These are phyloP conservation scores for Lasiodiplodia sp. DNA, from an alignment of 2,329 filamentous ascomycete species.

Conservation along the genomic window DNA sequence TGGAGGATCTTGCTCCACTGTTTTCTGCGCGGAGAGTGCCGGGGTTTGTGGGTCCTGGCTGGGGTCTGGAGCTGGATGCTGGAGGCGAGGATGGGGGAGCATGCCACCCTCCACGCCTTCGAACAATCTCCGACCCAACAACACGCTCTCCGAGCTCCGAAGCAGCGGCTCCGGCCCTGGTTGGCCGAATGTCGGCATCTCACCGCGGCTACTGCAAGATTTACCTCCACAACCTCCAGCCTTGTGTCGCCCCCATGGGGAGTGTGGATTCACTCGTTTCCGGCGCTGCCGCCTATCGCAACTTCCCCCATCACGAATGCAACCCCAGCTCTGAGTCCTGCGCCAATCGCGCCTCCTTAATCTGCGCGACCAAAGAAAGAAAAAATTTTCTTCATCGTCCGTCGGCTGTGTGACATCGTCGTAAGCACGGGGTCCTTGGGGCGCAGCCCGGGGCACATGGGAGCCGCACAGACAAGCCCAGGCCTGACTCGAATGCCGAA, in stretches of 20 bases:
- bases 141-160: neutral
- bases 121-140: slow-evolving; percentile 1
- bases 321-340: neutral
- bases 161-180: neutral
- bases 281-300: slow-evolving; percentile 13
- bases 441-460: neutral
- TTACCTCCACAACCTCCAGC: slow-evolving; percentile 4
- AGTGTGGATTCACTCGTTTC: slow-evolving; percentile 14
- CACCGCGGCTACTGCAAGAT: neutral
- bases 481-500: slow-evolving; percentile 21
- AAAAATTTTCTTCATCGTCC: slow-evolving; percentile 1
- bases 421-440: neutral
- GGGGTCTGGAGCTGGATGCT: slow-evolving; percentile 21
- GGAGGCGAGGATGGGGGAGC: slow-evolving; percentile 14
- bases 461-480: neutral
- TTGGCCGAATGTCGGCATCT: slow-evolving; percentile 18
- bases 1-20: slow-evolving; percentile 11
- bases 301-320: neutral
- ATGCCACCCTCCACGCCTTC: neutral
- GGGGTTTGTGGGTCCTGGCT: neutral
- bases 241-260: slow-evolving; percentile 5
- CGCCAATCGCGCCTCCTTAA: no score
- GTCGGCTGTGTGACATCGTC: neutral
- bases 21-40: slow-evolving; percentile 13
- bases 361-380: neutral